Evolutionary conservation across 2,329 filamentous ascomycete species (phyloP).

Genomic region (Aspergillus alliaceus): DNA sequence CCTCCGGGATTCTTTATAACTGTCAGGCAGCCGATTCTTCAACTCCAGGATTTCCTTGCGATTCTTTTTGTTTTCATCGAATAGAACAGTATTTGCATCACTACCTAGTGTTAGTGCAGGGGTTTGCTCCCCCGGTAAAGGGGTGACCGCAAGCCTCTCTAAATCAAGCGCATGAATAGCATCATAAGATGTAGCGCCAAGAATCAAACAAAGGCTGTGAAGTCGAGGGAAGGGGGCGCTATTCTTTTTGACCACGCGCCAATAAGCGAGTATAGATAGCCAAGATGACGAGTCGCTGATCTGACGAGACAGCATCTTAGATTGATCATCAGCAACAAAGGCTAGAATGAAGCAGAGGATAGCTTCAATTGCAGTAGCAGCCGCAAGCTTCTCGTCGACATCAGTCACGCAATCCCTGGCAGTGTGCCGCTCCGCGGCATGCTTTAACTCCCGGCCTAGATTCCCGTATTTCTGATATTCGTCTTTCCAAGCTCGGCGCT

Average conservation of each 20-base stretch:
- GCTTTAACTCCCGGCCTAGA: conserved; percentile 48
- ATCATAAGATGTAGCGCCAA: conserved; percentile 50
- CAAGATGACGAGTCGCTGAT: conserved; percentile 43
- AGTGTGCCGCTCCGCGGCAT: conserved; percentile 41
- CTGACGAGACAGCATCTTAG: conserved; percentile 37
- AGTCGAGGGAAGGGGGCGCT: conserved; percentile 41
- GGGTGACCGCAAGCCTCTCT: conserved; percentile 43
- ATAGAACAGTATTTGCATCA: conserved; percentile 38
- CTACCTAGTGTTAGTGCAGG: conserved; percentile 45
- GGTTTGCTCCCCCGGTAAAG: conserved; percentile 40
- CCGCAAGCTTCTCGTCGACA: conserved; percentile 38
- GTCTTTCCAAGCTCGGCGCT: conserved; percentile 44
- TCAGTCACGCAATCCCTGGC: conserved; percentile 29
- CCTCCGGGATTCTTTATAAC: conserved; percentile 41
- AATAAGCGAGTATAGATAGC: conserved; percentile 49
- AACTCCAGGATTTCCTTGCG: conserved; percentile 42
- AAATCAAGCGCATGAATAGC: conserved; percentile 46
- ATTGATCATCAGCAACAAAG: conserved; percentile 45
- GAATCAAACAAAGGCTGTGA: conserved; percentile 44
- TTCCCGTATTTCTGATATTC: conserved; percentile 43
- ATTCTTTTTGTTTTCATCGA: conserved; percentile 38
- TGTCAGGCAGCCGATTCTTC: conserved; percentile 41
- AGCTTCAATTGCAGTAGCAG: conserved; percentile 44
- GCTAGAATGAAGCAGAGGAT: conserved; percentile 50
- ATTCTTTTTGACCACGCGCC: conserved; percentile 44